Base-by-base conservation (phyloP, 139 green algal species). In the Nannochloris sp. region DNA sequence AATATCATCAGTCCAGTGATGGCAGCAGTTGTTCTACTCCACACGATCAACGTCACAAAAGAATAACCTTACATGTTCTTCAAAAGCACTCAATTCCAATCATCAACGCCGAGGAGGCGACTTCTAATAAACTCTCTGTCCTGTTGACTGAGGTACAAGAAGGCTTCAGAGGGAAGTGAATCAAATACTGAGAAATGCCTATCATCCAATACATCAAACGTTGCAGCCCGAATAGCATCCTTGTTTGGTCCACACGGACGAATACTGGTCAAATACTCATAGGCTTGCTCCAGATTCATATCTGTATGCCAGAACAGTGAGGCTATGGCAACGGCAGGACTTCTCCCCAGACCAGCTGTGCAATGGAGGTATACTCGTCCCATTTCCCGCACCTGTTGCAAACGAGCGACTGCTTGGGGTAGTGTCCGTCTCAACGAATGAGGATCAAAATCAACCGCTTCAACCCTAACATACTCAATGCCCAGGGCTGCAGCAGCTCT, bases 211-310 rank as follows among this genome's bases (percentile, higher is more conserved):
- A 90, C 37, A 55, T 92, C 85, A 48, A 76, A 88, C 0, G 75
- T 84, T 18, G 75, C 86, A 8, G 75, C 86, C 0, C 84, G 67
- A 43, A 95, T 86, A 12, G 86, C 81, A 18, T 95, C 83, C 43
- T 62, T 66, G 24, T 87, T 92, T 16, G 87, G 87, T 1, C 87
- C 87, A 57, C 87, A 95, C 8, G 87, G 87, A 18, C 87, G 61
- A 40, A 92, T 84, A 51, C 55, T 58, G 5, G 87, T 95, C 27
- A 94, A 57, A 48, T 75, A 67, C 2, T 68, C 37, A 72, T 94
- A 94, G 0, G 85, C 83, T 36, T 85, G 66, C 40, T 89, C 73
- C 14, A 93, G 75, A 19, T 76, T 64, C 61, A 84, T 71, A 43
- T 67, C 59, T 15, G 24, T 21, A 40, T 78, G 81, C 75, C 79